A percentile compares a stretch with the other conserved stretches of the same genome.
Conservation (phyloP, 768 basidiomycete species). For the Suillus decipiens region DNA sequence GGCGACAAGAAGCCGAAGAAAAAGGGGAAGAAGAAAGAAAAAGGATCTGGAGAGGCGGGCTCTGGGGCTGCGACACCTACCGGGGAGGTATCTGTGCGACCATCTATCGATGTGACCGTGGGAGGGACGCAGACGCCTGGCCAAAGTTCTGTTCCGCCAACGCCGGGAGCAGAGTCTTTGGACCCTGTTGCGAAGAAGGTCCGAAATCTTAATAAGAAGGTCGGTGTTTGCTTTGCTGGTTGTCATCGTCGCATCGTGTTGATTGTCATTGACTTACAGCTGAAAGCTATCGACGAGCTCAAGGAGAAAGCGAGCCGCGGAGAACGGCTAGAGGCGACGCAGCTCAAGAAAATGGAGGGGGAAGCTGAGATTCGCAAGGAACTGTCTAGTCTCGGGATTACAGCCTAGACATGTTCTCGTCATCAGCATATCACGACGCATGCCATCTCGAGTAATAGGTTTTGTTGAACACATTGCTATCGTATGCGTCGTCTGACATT, state of each 20-base stretch:
- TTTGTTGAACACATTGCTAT: constrained; percentile 6
- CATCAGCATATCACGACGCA: constrained; percentile 1
- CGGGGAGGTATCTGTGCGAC: constrained; percentile 26
- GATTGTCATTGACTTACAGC: constrained; percentile 42
- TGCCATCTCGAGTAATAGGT: not conserved
- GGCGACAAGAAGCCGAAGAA: constrained; percentile 53
- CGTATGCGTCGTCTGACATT: not conserved
- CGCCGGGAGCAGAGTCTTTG: constrained; percentile 59
- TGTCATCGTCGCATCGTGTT: constrained; percentile 12
- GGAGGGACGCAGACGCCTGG: constrained; percentile 23
- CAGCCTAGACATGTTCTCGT: constrained; percentile 15
- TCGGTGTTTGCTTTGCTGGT: constrained; percentile 32
- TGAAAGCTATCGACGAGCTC: constrained; percentile 98
- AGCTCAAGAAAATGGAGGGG: constrained; percentile 95
- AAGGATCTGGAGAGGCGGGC: constrained; percentile 23
- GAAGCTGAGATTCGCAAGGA: constrained; percentile 85
- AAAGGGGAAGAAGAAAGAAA: constrained; percentile 46
- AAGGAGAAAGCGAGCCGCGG: constrained; percentile 91
- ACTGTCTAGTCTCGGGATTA: constrained; percentile 46
- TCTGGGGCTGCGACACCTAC: constrained; percentile 32
- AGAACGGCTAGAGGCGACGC: constrained; percentile 91
- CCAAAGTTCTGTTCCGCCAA: constrained; percentile 43
- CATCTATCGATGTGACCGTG: constrained; percentile 40
- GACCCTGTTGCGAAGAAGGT: constrained; percentile 91
- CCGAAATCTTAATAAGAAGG: constrained; percentile 95